phyloP scores from a whole-genome alignment of 2,329 filamentous ascomycete genomes.

The Sclerotinia glacialis region DNA sequence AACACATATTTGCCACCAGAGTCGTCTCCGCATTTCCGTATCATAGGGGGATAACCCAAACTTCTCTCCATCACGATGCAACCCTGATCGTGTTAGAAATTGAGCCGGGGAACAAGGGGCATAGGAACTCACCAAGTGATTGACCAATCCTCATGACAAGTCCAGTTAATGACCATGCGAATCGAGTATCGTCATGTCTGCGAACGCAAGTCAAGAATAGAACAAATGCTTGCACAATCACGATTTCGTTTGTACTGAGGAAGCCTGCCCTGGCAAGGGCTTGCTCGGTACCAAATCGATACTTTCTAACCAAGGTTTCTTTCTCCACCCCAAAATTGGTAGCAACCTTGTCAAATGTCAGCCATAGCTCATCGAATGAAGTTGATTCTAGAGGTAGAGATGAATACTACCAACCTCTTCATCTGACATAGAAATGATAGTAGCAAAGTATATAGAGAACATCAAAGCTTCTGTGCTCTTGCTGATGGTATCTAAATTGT shows the following conservation, averaged over 20 bases:
- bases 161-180: conserved; percentile 57
- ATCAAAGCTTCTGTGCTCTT: conserved; percentile 47
- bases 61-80: conserved; percentile 57
- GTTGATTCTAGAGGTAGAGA: neutral
- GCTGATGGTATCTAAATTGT: conserved; percentile 55
- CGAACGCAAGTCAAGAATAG: conserved; percentile 55
- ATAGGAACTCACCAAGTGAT: conserved; percentile 42
- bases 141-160: conserved; percentile 58
- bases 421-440: conserved; percentile 44
- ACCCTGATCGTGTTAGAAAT: conserved; percentile 25
- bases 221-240: conserved; percentile 54
- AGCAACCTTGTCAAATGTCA: conserved; percentile 30
- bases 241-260: conserved; percentile 52
- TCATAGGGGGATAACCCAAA: conserved; percentile 57
- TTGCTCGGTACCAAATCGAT: conserved; percentile 54
- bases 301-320: conserved; percentile 45
- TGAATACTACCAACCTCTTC: conserved; percentile 34
- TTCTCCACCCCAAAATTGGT: conserved; percentile 45
- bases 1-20: conserved; percentile 61
- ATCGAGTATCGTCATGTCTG: conserved; percentile 44
- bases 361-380: conserved; percentile 22
- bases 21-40: conserved; percentile 55
- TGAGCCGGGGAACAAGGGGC: neutral
- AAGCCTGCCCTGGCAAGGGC: conserved; percentile 54
- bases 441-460: conserved; percentile 56